Base-by-base conservation (phyloP, 2,329 filamentous ascomycete species). In the Colletotrichum echinochloae region DNA sequence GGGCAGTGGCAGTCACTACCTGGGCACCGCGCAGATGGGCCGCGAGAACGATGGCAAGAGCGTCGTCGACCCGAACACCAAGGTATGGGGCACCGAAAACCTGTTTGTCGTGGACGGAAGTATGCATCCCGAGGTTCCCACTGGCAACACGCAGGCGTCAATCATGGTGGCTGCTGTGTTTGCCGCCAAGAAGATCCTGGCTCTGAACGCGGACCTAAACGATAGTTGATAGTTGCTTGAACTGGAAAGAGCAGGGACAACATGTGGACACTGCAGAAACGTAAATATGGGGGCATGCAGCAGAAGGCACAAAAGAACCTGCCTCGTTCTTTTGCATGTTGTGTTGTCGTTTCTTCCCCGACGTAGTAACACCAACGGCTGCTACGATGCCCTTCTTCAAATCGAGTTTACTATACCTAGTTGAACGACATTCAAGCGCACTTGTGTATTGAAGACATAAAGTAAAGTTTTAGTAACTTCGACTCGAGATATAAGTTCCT, bases 41-140 rank as follows among this genome's bases (percentile, higher is more conserved):
- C 63, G 70, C 9, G 55, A 62, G 8, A 78, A 79, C 52, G 77
- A 79, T 54, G 78, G 78, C 1, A 73, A 67, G 18, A 78, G 76
- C 37, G 78, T 80, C 1, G 78, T 80, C 39, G 78, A 79, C 49
- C 72, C 74, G 18, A 61, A 79, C 66, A 76, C 78, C n/a, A 76
- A 75, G 35, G 77, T 79, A 11, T 79, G 76, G 74, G 76, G 77
- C 20, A 78, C 74, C 11, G 73, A 76, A 52, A 79, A 79, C 60
- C 48, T 79, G 23, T 78, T 78, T 30, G 74, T 79, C 9, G 75
- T 76, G 5, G 77, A 79, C 37, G 77, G 71, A 3, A 78, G 77
- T 52, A 78, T 79, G 65, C 77, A 79, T 5, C 77, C 77, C n/a
- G 89, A 77, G 49, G 57, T 73, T 4, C 65, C 72, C 3, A 73